Evolutionary conservation across 208 protist species (phyloP), one percentile per base, ranked within the genome.

Genomic region (Leishmania mexicana): DNA sequence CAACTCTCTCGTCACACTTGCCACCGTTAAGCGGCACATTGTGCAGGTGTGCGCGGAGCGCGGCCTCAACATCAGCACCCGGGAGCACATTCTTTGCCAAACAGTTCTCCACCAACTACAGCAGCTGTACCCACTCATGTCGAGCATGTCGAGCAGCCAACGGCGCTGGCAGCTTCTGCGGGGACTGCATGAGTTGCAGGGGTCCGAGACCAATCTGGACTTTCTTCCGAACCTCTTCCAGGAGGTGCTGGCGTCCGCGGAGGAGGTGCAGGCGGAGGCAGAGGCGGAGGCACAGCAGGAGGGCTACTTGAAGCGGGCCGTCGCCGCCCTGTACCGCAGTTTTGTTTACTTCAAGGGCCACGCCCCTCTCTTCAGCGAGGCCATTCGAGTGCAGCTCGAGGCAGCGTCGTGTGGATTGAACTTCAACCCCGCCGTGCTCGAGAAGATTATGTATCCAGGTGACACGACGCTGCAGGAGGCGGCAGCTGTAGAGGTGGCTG

Each of bases 101-200:
- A 90, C 91, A 2, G 87, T 83, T 17, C 80, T 79, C 60, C 81
- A 82, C 8, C 84, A 85, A 17, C 83, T 97, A 19, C 76, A 81
- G 51, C 83, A 78, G 75, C 83, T 97, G 35, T 81, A 89, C 75
- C 88, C 91, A 42, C 70, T 81, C 19, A 90, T 97, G 75, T 75
- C 73, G 51, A 72, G 80, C 8, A 86, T 86, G 68, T 85, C 90
- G 28, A 88, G 78, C 73, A 85, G 78, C 40, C 74, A 74, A 47
- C 81, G 77, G 38, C 81, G 86, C 13, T 75, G 80, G 45, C 76
- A 83, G 76, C 85, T 96, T 28, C 83, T 97, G 38, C 86, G 92
- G 28, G 94, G 89, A 3, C 83, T 97, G 51, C 89, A 85, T 19
- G 92, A 95, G 81, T 76, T 96, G 73, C 91, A 95, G 72, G 83